Evolutionary conservation across 2,329 filamentous ascomycete genomes (phyloP).

Genomic region (Colletotrichum kahawae): DNA sequence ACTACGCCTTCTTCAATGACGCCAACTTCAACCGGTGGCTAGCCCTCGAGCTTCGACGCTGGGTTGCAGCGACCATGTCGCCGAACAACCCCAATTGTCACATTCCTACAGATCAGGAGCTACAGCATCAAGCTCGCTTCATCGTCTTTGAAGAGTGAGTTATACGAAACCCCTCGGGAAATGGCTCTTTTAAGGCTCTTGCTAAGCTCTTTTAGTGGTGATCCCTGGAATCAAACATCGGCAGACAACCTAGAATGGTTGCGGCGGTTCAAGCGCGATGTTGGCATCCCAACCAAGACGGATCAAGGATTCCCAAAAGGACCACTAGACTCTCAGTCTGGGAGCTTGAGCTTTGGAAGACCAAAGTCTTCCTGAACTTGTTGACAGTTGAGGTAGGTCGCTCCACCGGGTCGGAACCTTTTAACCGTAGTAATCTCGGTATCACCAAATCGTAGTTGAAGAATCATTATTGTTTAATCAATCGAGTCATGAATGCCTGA

Average conservation of each 20-base stretch:
- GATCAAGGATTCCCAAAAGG: background rate
- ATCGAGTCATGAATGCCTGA: background rate
- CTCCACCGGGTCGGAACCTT: background rate
- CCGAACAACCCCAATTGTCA: slow-evolving; percentile 33
- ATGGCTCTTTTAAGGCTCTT: background rate
- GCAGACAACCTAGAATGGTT: slow-evolving; percentile 20
- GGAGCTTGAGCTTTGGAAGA: background rate
- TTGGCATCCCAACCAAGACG: background rate
- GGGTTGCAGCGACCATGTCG: slow-evolving; percentile 32
- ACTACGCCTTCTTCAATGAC: slow-evolving; percentile 26
- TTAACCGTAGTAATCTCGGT: background rate
- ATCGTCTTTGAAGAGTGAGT: slow-evolving; percentile 35
- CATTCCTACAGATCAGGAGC: slow-evolving; percentile 38
- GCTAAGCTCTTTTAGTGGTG: background rate
- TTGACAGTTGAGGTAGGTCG: background rate
- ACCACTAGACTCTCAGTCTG: background rate
- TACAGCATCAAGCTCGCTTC: slow-evolving; percentile 37
- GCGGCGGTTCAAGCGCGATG: slow-evolving; percentile 6
- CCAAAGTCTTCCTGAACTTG: background rate
- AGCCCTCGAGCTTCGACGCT: slow-evolving; percentile 24
- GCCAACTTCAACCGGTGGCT: slow-evolving; percentile 30
- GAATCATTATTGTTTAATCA: background rate
- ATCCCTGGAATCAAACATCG: slow-evolving; percentile 21
- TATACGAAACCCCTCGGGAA: fast-evolving
- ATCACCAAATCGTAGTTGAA: background rate